These are phyloP conservation scores for Skeletonema tropicum DNA, from an alignment of 108 stramenopile genomes.

Conservation along the genomic window DNA sequence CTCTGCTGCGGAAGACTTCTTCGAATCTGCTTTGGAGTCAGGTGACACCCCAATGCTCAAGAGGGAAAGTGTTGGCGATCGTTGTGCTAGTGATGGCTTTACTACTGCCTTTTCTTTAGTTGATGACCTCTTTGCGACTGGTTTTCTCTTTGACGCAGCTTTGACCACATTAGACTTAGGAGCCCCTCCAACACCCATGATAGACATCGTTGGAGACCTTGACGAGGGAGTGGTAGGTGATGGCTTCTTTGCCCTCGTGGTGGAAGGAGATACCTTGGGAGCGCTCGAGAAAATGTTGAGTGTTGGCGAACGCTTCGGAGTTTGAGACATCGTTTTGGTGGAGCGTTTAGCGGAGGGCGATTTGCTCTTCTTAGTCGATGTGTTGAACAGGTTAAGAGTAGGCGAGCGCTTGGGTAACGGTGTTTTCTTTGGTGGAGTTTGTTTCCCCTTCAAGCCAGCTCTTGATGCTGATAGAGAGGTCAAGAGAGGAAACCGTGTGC, in stretches of 20 bases:
- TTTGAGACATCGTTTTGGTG: background rate
- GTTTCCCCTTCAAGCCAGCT: background rate
- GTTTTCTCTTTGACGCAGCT: background rate
- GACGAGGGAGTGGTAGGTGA: background rate
- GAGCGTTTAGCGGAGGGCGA: background rate
- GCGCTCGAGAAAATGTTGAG: background rate
- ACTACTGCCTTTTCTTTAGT: background rate
- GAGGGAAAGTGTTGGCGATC: background rate
- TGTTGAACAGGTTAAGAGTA: background rate
- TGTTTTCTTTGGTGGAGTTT: background rate
- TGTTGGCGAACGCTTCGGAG: slow-evolving; percentile 6
- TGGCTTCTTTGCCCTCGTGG: background rate
- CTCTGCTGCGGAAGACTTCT: background rate
- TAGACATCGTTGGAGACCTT: background rate
- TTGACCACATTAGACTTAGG: background rate
- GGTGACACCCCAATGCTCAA: background rate
- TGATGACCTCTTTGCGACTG: background rate
- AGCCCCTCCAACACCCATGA: background rate
- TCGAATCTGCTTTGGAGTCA: background rate
- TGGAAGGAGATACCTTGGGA: slow-evolving; percentile 4
- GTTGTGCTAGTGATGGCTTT: background rate
- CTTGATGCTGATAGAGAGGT: background rate
- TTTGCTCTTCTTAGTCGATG: background rate
- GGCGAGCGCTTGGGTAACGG: background rate
- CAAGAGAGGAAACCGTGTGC: background rate